phyloP scores from a whole-genome alignment of 495 filamentous ascomycete species.

The Daldinia grandis region DNA sequence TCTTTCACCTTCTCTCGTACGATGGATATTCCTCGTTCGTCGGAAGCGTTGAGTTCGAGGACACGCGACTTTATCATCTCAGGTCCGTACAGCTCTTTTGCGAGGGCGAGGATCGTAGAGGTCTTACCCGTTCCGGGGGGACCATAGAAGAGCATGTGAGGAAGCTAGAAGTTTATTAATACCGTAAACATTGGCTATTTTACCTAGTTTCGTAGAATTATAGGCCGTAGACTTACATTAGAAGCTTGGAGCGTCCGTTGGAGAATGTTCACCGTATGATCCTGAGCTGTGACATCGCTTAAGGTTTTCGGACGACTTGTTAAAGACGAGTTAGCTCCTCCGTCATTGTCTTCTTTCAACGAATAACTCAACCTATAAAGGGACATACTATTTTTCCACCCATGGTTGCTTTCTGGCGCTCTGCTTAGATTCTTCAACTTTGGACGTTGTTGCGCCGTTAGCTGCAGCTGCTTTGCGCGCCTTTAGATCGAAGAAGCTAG shows the following conservation, averaged over 20 bases:
- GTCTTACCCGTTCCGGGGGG: constrained; percentile 98
- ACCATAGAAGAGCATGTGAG: constrained; percentile 99
- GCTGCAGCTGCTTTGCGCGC: constrained; percentile 85
- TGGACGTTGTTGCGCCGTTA: constrained; percentile 59
- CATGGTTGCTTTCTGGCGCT: constrained; percentile 80
- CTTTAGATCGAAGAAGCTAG: constrained; percentile 94
- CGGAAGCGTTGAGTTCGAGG: constrained; percentile 97
- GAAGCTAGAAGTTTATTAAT: constrained; percentile 66
- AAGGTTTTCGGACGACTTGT: constrained; percentile 89
- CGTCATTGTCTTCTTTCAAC: background rate
- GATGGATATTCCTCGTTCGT: constrained; percentile 96
- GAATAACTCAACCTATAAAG: background rate
- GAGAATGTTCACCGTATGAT: constrained; percentile 93
- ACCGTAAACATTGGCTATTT: constrained; percentile 4
- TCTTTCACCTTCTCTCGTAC: constrained; percentile 99
- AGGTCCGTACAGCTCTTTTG: constrained; percentile 96
- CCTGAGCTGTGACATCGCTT: constrained; percentile 95
- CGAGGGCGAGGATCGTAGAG: constrained; percentile 94
- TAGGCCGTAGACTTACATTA: constrained; percentile 65
- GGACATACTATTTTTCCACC: constrained; percentile 98
- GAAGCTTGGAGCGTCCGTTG: constrained; percentile 92
- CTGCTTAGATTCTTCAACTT: constrained; percentile 64
- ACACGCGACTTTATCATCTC: constrained; percentile 93
- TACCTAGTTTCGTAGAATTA: background rate
- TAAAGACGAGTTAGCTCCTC: constrained; percentile 28